Evolutionary conservation across 73 alveolate genomes (phyloP), one percentile per base, ranked within the genome.

Genomic region (Paraurostyla sp.): DNA sequence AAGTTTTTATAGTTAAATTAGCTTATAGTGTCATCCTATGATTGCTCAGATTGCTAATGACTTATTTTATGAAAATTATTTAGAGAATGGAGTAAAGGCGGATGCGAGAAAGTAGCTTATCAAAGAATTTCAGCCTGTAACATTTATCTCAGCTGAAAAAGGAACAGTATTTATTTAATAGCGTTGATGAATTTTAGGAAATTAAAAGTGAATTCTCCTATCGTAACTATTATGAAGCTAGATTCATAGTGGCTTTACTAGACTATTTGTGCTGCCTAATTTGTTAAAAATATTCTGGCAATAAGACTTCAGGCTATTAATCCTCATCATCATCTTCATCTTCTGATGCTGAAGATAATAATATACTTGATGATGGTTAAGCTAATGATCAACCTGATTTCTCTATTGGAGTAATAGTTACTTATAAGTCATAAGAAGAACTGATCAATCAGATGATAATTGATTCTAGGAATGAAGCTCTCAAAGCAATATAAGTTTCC

Each of bases 401-500:
- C 33, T 50, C 96, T 2, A 83, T 91, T 6, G 96, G 96, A 41
- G 96, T 91, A 0, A 91, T 91, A 38, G 93, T 91, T 18, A 83
- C 96, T 33, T 91, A 91, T 43, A 91, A 84, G 60, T 76, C 96
- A 15, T 80, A 91, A 45, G 96, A 83, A 33, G 93, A 91, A 35
- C 58, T 84, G 0, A 71, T 91, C 1, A 91, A 91, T n/a, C n/a
- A 33, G 11, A 40, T 71, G 75, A 41, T 88, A 23, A 36, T 30
- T 16, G 88, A 71, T 32, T 63, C 80, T 20, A 68, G 56, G 33
- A 88, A 30, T 38, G 85, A 76, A 43, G 68, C 48, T 27, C 32
- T 56, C 36, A 78, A 57, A 45, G 85, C 63, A 16, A 84, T 91
- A 68, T 85, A 83, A 46, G 86, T 91, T 0, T 83, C 93, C 35